These are phyloP conservation scores for Cyanophora paradoxa DNA, from an alignment of 78 protist species.

Conservation along the genomic window DNA sequence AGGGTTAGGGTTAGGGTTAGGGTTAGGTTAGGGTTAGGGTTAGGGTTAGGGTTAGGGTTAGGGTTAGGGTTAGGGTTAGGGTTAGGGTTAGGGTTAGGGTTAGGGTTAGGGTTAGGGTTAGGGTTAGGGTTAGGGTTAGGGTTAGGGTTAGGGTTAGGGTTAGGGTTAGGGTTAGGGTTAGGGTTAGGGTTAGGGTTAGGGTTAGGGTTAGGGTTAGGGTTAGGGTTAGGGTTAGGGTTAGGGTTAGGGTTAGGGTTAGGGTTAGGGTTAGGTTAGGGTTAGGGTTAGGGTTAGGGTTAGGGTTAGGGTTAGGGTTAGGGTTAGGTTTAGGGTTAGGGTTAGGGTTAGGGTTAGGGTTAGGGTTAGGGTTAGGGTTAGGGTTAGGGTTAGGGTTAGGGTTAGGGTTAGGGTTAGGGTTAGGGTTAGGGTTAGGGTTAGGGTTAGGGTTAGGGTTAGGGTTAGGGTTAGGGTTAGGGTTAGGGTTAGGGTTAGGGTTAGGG, in stretches of 20 bases:
- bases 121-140: slow-evolving; percentile 1
- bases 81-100: slow-evolving; percentile 2
- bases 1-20: slow-evolving; percentile 1
- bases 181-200: too few species aligned
- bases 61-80: slow-evolving; percentile 3
- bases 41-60: slow-evolving; percentile 2
- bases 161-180: neutral
- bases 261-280: too few species aligned
- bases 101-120: slow-evolving; percentile 2
- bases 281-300: slow-evolving; percentile 2
- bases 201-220: too few species aligned
- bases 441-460: too few species aligned
- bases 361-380: slow-evolving; percentile 1
- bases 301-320: slow-evolving; percentile 3
- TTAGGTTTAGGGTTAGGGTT: neutral
- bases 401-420: neutral
- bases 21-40: too few species aligned
- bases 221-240: too few species aligned
- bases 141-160: neutral
- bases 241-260: slow-evolving; percentile 4
- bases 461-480: too few species aligned
- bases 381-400: neutral
- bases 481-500: too few species aligned
- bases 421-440: too few species aligned
- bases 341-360: slow-evolving; percentile 6